Evolutionary conservation across 805 yeast species (phyloP), one percentile per base, ranked within the genome.

Genomic region (Candida sakaeoensis): DNA sequence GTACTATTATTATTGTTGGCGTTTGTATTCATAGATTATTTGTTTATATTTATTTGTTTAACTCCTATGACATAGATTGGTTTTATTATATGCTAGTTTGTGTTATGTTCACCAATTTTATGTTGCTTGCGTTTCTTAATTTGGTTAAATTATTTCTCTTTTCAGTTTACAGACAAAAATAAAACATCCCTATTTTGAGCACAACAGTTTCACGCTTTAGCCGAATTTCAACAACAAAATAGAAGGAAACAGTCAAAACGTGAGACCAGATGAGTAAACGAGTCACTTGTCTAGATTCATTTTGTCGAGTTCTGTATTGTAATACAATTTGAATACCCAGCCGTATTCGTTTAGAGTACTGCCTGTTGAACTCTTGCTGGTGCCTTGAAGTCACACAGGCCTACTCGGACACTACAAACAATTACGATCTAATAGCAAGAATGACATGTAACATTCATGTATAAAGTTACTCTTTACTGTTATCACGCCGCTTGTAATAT

Each of bases 51-150:
- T 21, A 21, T 21, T 7, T 21, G 24, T 21, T 21, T 21, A 21
- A 6, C 24, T 7, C 24, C 9, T 9, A 7, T 28, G 31, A 27
- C 37, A 33, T 26, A 9, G 21, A 19, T 10, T 25, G n/a, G n/a
- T 5, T 25, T n/a, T 10, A 25, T 25, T 25, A 25, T 10, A 25
- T 5, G 5, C 6, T 33, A 15, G 28, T 25, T 25, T 25, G 28
- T 25, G n/a, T 25, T 25, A 10, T 25, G 28, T 25, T 25, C 28
- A 25, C 28, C 28, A n/a, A 25, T 10, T 15, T 18, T 30, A 28
- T n/a, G 25, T 28, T 30, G 36, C 32, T 14, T 33, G 22, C 25
- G 28, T 15, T 39, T 33, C 38, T 39, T 23, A 33, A 33, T 22
- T 39, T 28, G 18, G 34, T 32, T 17, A 39, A 23, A 22, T 33